Evolutionary conservation across 257 asterid species (phyloP), one percentile per base, ranked within the genome.

Genomic region (Gentiana dahurica): DNA sequence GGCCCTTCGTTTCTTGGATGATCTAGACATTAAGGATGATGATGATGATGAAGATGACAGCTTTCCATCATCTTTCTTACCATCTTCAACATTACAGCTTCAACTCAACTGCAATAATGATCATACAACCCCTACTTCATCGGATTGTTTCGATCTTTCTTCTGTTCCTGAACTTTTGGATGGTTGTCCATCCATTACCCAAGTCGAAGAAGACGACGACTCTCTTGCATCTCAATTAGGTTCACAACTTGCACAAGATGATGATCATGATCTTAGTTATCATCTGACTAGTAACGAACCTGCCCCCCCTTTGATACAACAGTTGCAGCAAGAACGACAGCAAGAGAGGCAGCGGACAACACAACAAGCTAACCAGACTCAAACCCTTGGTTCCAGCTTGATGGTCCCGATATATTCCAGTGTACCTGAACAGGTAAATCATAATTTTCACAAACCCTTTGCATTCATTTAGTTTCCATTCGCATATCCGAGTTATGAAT

Each of bases 1-100:
- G 0, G 83, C 94, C 0, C 81, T 82, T 0, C 93, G 84, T 70
- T 73, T 82, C 37, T 49, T 87, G 52, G 90, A 77, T 55, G 92
- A 76, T 43, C 60, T 73, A 43, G 66, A 62, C 34, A 10, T 41
- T 41, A 64, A 77, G 36, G 83, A 59, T 0, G 73, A 65, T 34
- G 76, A 70, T 41, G 64, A 71, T 38, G 50, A 54, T 32, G 24
- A 24, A 24, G 61, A 43, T 5, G 46, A 41, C 46, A 41, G 2
- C 46, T 41, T 41, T 55, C 37, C 60, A 2, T 13, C 74, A 4
- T 55, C 64, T 50, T 75, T 65, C 59, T 65, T 78, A 1, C 60
- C 77, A 41, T 41, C 46, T 5, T 41, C 46, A 7, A 41, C 3
- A 47, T 66, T 57, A 75, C 73, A 58, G 57, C 46, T 41, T 5